Evolutionary conservation across 75 land plant genomes (phyloP), one percentile per base, ranked within the genome.

Genomic region (Adiantum capillusveneris): DNA sequence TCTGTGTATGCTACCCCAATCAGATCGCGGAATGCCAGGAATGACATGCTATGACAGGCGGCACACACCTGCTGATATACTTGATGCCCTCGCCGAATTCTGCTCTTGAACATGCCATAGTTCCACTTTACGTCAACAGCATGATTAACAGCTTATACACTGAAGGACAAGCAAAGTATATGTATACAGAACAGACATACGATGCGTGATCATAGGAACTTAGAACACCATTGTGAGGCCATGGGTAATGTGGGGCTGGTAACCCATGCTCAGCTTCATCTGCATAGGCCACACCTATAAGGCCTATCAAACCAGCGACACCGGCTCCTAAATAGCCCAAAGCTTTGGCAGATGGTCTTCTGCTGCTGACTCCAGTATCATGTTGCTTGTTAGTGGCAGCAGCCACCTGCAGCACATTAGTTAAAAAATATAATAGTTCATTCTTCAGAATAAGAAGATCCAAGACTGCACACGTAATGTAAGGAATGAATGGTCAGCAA

Each of bases 51-150:
- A 56, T 93, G 98, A 62, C 98, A 93, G 9, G 98, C 90, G 53
- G 98, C 96, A 68, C 98, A 93, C 50, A 93, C 98, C 80, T 93
- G 96, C 44, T 77, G 81, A 59, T 85, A 93, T 49, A 93, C 98
- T 77, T 93, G 85, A 53, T 93, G 98, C 34, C 98, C 98, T 39
- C 98, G 87, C 6, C 98, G 87, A 65, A 93, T 90, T 61, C 93
- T 88, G 75, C 25, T n/a, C n/a, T n/a, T n/a, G n/a, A n/a, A n/a
- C n/a, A n/a, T n/a, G n/a, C n/a, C n/a, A n/a, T n/a, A n/a, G n/a
- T n/a, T n/a, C n/a, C n/a, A n/a, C n/a, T n/a, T n/a, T n/a, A n/a
- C n/a, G n/a, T n/a, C n/a, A n/a, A n/a, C n/a, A n/a, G n/a, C n/a
- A n/a, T n/a, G n/a, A n/a, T n/a, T n/a, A n/a, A n/a, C n/a, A n/a